These are phyloP conservation scores for Podila clonocystis DNA, from an alignment of 192 early-diverging fungal species.

Conservation along the genomic window DNA sequence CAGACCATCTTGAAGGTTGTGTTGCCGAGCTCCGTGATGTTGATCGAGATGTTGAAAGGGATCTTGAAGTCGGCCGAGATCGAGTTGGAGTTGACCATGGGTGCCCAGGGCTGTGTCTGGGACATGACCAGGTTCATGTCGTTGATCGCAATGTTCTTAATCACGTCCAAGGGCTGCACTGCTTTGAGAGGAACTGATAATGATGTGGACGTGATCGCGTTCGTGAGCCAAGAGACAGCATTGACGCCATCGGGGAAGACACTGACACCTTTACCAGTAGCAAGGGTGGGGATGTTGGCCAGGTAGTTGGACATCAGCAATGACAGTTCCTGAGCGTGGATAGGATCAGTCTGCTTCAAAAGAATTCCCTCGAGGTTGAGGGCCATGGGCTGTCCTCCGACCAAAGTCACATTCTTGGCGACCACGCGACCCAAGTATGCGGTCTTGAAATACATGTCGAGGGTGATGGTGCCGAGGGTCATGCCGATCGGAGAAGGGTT, in stretches of 20 bases:
- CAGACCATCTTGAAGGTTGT: too few relatives aligned
- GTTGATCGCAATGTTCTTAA: slow-evolving; percentile 54
- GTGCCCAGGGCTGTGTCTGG: slow-evolving; percentile 45
- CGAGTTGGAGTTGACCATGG: slow-evolving; percentile 33
- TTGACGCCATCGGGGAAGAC: slow-evolving; percentile 49
- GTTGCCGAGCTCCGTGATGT: slow-evolving; percentile 14
- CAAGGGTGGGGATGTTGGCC: slow-evolving; percentile 46
- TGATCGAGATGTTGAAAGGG: slow-evolving; percentile 65
- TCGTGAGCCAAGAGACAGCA: slow-evolving; percentile 53
- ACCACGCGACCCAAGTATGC: too few relatives aligned
- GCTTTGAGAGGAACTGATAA: slow-evolving; percentile 54
- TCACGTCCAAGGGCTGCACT: slow-evolving; percentile 40
- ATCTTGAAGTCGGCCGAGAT: slow-evolving; percentile 56
- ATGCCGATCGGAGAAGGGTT: too few relatives aligned
- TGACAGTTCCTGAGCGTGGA: not conserved
- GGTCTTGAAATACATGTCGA: too few relatives aligned
- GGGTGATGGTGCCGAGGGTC: too few relatives aligned
- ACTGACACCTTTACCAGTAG: slow-evolving; percentile 52
- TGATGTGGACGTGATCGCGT: slow-evolving; percentile 50
- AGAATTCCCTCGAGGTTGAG: slow-evolving; percentile 4
- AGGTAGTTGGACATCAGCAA: slow-evolving; percentile 58
- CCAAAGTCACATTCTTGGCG: too few relatives aligned
- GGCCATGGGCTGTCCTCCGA: not conserved
- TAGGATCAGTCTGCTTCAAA: not conserved
- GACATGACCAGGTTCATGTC: slow-evolving; percentile 56